Conservation (phyloP, 2,329 filamentous ascomycete genomes). For the Diaporthe sp. region DNA sequence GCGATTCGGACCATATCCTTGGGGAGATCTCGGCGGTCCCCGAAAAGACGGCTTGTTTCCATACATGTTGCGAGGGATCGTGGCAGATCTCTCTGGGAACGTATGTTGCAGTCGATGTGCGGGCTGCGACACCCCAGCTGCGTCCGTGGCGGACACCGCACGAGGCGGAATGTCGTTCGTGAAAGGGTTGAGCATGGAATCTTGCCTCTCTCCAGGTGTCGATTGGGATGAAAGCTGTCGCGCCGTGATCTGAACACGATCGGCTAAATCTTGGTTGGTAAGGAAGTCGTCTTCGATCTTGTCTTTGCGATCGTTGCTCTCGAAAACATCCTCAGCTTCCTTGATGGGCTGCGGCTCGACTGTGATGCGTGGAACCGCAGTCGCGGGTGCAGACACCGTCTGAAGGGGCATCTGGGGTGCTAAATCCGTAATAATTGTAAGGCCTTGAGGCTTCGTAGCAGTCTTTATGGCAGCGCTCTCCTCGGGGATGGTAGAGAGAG, state of each 20-base stretch:
- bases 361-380: conserved; percentile 18
- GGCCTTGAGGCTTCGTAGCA: background rate
- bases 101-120: background rate
- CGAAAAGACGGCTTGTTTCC: conserved; percentile 9
- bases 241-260: conserved; percentile 16
- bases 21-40: background rate
- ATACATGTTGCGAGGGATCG: background rate
- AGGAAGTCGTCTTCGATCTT: conserved; percentile 33
- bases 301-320: conserved; percentile 24
- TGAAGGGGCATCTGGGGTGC: background rate
- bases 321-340: conserved; percentile 15
- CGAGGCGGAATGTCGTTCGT: conserved; percentile 12
- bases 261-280: conserved; percentile 9
- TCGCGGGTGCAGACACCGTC: conserved; percentile 34
- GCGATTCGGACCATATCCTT: background rate
- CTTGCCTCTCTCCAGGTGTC: conserved; percentile 21
- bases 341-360: background rate
- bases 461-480: conserved; percentile 12
- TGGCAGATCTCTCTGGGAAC: background rate
- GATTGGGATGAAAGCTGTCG: conserved; percentile 33
- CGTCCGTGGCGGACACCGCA: conserved; percentile 6
- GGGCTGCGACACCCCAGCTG: background rate
- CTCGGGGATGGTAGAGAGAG: conserved; percentile 38
- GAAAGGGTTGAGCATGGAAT: conserved; percentile 19
- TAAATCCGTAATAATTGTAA: background rate